phyloP scores from a whole-genome alignment of 2,329 filamentous ascomycete genomes.

The Colletotrichum agaves region DNA sequence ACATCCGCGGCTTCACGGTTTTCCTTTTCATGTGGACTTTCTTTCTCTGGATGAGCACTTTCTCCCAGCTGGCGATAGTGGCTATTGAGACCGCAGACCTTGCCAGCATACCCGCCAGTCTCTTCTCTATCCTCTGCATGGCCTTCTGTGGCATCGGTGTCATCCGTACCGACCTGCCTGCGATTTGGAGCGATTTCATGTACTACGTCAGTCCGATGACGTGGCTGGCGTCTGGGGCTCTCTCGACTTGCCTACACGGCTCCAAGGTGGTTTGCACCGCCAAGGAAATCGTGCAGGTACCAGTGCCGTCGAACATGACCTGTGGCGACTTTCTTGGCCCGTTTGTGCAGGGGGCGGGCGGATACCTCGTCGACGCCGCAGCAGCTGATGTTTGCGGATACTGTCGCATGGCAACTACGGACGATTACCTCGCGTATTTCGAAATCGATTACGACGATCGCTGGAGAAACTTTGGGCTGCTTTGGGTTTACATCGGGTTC shows the following conservation, averaged over 20 bases:
- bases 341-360: conserved; percentile 29
- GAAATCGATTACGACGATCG: conserved; percentile 58
- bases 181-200: conserved; percentile 40
- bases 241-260: conserved; percentile 42
- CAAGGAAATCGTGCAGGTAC: conserved; percentile 37
- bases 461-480: conserved; percentile 64
- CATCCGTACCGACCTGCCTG: conserved; percentile 27
- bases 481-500: conserved; percentile 64
- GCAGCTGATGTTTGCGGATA: conserved; percentile 58
- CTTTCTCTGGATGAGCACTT: conserved; percentile 37
- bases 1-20: conserved; percentile 31
- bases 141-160: conserved; percentile 39
- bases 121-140: conserved; percentile 37
- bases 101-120: conserved; percentile 29
- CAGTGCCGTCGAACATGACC: conserved; percentile 29
- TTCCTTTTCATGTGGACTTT: conserved; percentile 40
- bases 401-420: conserved; percentile 50
- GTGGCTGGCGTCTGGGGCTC: conserved; percentile 43
- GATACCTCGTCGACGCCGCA: conserved; percentile 34
- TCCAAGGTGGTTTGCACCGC: conserved; percentile 31
- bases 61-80: conserved; percentile 37
- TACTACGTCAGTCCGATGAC: conserved; percentile 43
- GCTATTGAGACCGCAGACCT: conserved; percentile 36
- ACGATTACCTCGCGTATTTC: conserved; percentile 51
- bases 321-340: conserved; percentile 37